phyloP scores from a whole-genome alignment of 106 monocot genomes.

The Platanthera guangdongensis region DNA sequence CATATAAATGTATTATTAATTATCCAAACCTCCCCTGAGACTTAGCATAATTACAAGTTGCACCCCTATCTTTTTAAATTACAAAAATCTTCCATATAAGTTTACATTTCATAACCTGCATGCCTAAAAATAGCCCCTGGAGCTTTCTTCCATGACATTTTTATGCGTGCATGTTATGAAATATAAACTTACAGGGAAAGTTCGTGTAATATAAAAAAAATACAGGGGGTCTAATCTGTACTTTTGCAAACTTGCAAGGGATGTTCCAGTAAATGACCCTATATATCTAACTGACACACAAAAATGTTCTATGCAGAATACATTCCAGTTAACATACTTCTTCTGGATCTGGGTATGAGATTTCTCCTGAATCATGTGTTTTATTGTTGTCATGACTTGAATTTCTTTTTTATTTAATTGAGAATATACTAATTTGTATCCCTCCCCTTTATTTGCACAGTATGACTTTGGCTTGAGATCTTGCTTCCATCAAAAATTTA shows the following conservation, averaged over 20 bases:
- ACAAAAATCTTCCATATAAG: too few species aligned
- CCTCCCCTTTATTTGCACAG: slow-evolving; percentile 22
- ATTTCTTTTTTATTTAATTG: not conserved
- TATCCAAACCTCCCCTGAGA: not conserved
- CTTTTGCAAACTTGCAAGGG: too few species aligned
- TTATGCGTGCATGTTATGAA: too few species aligned
- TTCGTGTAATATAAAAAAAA: too few species aligned
- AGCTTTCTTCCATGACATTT: too few species aligned
- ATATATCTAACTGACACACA: not conserved
- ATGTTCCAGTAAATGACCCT: too few species aligned
- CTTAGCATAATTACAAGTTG: too few species aligned
- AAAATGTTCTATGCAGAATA: slow-evolving; percentile 55
- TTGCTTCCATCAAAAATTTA: slow-evolving; percentile 60
- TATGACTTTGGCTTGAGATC: slow-evolving; percentile 74
- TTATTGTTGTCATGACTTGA: not conserved
- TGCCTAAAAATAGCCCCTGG: not conserved
- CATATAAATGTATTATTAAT: not conserved
- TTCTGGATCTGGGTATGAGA: slow-evolving; percentile 87
- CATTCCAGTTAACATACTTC: slow-evolving; percentile 76
- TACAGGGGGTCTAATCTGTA: too few species aligned
- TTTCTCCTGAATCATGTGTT: not conserved
- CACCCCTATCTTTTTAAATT: too few species aligned
- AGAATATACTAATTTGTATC: not conserved
- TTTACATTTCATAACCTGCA: too few species aligned
- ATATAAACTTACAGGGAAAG: too few species aligned